phyloP scores from a whole-genome alignment of 345 rosid genomes.

The Abelmoschus esculentus region DNA sequence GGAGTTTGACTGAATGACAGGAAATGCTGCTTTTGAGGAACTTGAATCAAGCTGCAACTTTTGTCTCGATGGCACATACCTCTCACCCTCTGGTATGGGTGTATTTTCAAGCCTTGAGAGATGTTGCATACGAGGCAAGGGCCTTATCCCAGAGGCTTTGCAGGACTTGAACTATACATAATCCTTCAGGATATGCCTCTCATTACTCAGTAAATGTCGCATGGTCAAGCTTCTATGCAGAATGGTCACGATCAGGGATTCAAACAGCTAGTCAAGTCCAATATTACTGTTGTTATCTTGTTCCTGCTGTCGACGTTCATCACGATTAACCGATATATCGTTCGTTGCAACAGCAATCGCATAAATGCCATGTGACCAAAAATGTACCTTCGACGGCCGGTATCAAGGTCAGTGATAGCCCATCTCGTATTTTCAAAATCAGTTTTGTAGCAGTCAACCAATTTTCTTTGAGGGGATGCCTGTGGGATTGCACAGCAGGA shows the following conservation, averaged over 20 bases:
- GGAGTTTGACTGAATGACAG: neutral
- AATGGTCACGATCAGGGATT: slow-evolving; percentile 2
- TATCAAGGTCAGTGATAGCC: slow-evolving; percentile 10
- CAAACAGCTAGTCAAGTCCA: neutral
- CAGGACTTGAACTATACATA: slow-evolving; percentile 5
- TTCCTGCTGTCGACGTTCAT: neutral
- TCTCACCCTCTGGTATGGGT: neutral
- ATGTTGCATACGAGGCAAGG: neutral
- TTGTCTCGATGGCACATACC: neutral
- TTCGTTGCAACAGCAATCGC: neutral
- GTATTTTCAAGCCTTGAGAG: neutral
- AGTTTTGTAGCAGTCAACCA: slow-evolving; percentile 1
- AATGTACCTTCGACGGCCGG: neutral
- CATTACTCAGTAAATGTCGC: neutral
- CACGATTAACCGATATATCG: neutral
- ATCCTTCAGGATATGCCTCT: neutral
- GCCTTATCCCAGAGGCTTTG: neutral
- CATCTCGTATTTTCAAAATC: slow-evolving; percentile 6
- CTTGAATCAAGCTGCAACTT: neutral
- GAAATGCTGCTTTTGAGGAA: neutral
- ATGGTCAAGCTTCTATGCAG: neutral
- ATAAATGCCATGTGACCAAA: too few relatives aligned
- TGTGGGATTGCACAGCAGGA: slow-evolving; percentile 17
- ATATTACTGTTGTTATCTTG: neutral
- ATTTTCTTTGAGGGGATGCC: slow-evolving; percentile 20